phyloP scores from a whole-genome alignment of 2,329 filamentous ascomycete genomes.

The Lecanosticta acicola region DNA sequence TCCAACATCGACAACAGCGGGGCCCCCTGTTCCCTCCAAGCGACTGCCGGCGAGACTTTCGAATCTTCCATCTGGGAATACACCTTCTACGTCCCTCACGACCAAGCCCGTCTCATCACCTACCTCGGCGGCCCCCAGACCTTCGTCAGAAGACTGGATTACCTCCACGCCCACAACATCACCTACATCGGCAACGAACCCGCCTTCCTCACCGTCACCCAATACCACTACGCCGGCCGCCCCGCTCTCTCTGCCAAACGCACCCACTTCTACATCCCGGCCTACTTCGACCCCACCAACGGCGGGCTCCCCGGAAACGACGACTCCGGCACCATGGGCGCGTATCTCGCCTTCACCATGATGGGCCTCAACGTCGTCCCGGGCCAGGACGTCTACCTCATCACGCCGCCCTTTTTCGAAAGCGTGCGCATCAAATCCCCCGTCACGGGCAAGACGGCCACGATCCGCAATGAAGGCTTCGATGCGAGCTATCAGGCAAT shows the following conservation, averaged over 20 bases:
- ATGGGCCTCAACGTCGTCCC: slow-evolving; percentile 35
- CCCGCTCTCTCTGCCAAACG: slow-evolving; percentile 35
- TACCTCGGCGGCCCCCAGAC: slow-evolving; percentile 50
- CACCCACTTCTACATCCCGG: slow-evolving; percentile 37
- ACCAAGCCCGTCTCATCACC: slow-evolving; percentile 45
- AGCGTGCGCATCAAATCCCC: slow-evolving; percentile 33
- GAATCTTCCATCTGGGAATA: slow-evolving; percentile 67
- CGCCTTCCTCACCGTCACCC: slow-evolving; percentile 35
- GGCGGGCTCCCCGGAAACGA: slow-evolving; percentile 32
- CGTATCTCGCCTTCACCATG: slow-evolving; percentile 37
- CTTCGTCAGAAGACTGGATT: slow-evolving; percentile 56
- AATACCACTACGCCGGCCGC: slow-evolving; percentile 39
- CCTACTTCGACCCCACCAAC: slow-evolving; percentile 33
- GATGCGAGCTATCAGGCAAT: slow-evolving; percentile 32
- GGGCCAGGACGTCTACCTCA: slow-evolving; percentile 36
- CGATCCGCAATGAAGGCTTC: slow-evolving; percentile 36
- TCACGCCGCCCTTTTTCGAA: slow-evolving; percentile 39
- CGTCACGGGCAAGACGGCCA: slow-evolving; percentile 34
- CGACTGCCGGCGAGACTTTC: slow-evolving; percentile 57
- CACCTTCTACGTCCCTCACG: slow-evolving; percentile 64
- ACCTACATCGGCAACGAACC: slow-evolving; percentile 62
- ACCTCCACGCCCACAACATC: slow-evolving; percentile 52
- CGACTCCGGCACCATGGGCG: slow-evolving; percentile 36
- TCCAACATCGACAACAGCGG: slow-evolving; percentile 35
- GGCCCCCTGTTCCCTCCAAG: slow-evolving; percentile 45